A percentile compares a stretch with the other conserved stretches of the same genome.
These are phyloP conservation scores for Dictyostelium brefeldianum DNA, from an alignment of 78 protist genomes.

Conservation along the genomic window DNA sequence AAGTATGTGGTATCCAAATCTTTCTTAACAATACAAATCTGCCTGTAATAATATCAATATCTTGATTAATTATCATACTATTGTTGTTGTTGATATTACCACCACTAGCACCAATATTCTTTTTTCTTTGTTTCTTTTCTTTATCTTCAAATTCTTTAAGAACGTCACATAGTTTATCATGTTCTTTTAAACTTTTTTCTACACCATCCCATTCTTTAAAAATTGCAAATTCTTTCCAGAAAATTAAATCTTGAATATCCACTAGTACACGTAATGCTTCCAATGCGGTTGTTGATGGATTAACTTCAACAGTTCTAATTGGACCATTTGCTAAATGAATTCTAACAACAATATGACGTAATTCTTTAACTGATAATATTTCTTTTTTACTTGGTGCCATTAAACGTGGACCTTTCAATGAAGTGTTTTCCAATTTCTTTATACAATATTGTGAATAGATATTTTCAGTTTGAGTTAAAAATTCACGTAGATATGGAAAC, in stretches of 20 bases:
- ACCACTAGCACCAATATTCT: no score
- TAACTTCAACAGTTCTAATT: constrained; percentile 27
- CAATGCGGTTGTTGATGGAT: constrained; percentile 63
- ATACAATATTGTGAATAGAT: constrained; percentile 30
- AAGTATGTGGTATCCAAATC: constrained; percentile 73
- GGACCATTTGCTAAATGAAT: constrained; percentile 76
- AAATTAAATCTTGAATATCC: constrained; percentile 32
- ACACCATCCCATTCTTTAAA: constrained; percentile 62
- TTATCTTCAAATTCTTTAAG: constrained; percentile 48
- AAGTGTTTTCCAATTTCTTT: constrained; percentile 39
- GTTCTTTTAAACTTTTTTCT: constrained; percentile 51
- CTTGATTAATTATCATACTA: background rate
- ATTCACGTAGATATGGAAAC: constrained; percentile 51
- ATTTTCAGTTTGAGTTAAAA: constrained; percentile 25
- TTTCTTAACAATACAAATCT: constrained; percentile 44
- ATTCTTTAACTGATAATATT: constrained; percentile 53
- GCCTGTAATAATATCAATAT: background rate
- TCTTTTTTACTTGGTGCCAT: constrained; percentile 64
- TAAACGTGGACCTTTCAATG: constrained; percentile 64
- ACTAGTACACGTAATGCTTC: constrained; percentile 48
- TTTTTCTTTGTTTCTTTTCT: constrained; percentile 34
- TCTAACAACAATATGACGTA: constrained; percentile 9
- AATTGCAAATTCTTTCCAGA: constrained; percentile 74
- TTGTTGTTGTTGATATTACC: background rate
- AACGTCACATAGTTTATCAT: constrained; percentile 47